These are phyloP conservation scores for Drechslerella coelobrocha DNA, from an alignment of 2,329 filamentous ascomycete species.

Conservation along the genomic window DNA sequence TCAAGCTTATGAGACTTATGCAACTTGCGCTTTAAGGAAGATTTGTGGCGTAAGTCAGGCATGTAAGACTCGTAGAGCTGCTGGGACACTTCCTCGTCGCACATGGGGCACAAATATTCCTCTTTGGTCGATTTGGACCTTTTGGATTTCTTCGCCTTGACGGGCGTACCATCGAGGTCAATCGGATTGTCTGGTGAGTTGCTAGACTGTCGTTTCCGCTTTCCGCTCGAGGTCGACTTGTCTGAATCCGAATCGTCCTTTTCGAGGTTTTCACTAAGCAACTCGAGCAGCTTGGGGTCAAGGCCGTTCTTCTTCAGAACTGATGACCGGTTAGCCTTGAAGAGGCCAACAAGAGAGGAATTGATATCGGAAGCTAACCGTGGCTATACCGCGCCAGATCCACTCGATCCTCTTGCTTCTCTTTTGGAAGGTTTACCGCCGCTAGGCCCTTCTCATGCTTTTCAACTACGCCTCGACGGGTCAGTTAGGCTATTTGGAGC, in stretches of 20 bases:
- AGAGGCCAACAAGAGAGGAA: neutral
- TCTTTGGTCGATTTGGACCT: conserved; percentile 9
- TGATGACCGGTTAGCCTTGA: conserved; percentile 11
- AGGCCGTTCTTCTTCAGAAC: conserved; percentile 35
- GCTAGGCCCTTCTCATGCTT: conserved; percentile 25
- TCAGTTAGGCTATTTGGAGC: neutral
- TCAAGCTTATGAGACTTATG: conserved; percentile 44
- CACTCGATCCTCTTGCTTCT: conserved; percentile 10
- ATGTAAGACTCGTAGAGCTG: conserved; percentile 46
- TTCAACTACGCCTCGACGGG: conserved; percentile 17
- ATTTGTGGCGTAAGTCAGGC: conserved; percentile 34
- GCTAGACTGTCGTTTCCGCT: conserved; percentile 28
- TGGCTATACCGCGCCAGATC: conserved; percentile 18
- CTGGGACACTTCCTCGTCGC: conserved; percentile 33
- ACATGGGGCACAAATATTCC: conserved; percentile 33
- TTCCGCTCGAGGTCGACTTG: conserved; percentile 33
- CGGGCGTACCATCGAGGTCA: conserved; percentile 2
- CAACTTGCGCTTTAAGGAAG: conserved; percentile 30
- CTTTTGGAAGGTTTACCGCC: conserved; percentile 19
- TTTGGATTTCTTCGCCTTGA: conserved; percentile 27
- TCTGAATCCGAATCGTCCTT: conserved; percentile 27
- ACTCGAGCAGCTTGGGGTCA: conserved; percentile 21
- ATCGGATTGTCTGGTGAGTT: conserved; percentile 15
- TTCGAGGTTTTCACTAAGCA: conserved; percentile 20
- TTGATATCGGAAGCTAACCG: conserved; percentile 14